Percentiles rank a stretch among this genome's conserved stretches.
phyloP scores from a whole-genome alignment of 192 early-diverging fungal genomes.

The Backusella luteola region DNA sequence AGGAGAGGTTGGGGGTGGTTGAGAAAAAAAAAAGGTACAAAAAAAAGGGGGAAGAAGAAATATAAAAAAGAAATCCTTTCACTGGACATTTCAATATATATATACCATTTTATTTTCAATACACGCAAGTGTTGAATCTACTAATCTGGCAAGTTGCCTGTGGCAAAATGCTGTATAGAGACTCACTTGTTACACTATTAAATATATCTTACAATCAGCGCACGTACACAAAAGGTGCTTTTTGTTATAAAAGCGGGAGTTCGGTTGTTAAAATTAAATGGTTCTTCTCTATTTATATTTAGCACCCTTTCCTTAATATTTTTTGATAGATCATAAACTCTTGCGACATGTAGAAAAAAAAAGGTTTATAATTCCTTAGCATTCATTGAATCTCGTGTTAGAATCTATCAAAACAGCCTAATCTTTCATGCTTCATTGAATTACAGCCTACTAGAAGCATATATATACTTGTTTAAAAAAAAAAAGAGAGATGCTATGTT shows the following conservation, averaged over 20 bases:
- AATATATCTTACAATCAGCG: background rate
- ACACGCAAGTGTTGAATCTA: slow-evolving; percentile 1
- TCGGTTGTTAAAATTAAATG: background rate
- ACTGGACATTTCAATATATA: background rate
- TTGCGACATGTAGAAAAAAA: background rate
- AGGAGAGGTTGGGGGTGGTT: slow-evolving; percentile 5
- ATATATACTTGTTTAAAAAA: background rate
- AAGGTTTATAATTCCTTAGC: background rate
- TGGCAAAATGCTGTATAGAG: slow-evolving; percentile 4
- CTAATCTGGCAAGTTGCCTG: slow-evolving; percentile 5
- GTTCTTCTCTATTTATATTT: background rate
- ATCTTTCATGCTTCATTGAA: background rate
- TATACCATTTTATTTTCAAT: background rate
- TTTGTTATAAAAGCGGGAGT: slow-evolving; percentile 4
- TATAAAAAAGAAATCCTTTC: background rate
- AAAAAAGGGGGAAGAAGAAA: background rate
- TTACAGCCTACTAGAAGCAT: background rate
- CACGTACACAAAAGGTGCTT: background rate
- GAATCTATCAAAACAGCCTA: background rate
- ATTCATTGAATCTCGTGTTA: background rate
- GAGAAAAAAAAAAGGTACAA: background rate
- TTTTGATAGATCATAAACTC: slow-evolving; percentile 3
- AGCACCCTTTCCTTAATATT: background rate
- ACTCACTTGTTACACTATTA: background rate
- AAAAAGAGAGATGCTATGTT: background rate